Evolutionary conservation across 805 yeast genomes (phyloP), one percentile per base, ranked within the genome.

Genomic region (Saturnispora kantuleensis): DNA sequence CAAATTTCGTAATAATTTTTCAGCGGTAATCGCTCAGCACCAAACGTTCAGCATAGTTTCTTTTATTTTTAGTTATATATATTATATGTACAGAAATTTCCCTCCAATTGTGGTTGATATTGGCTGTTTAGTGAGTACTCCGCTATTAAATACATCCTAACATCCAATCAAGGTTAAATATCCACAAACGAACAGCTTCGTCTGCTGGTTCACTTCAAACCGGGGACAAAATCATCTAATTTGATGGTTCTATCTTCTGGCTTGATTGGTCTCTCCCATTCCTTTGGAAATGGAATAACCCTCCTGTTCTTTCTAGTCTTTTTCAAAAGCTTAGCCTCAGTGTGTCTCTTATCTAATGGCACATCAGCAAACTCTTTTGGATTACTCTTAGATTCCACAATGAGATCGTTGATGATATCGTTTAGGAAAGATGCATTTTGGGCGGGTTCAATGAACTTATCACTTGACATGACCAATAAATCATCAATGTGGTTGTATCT

Each of bases 371-470:
- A 84, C 45, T 82, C 84, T n/a, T 64, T 55, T 3, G 68, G 56
- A 38, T 72, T 57, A 42, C 77, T 82, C 56, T 78, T 83, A 7
- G 95, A 68, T 54, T 79, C 89, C 21, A 60, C 59, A 28, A 89
- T 56, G 41, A 93, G 67, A 45, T 70, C 71, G 52, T 74, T 73
- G 51, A 88, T 68, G 26, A 78, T 70, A 45, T 78, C 83, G 15
- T 81, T 79, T 50, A 86, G 65, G 60, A 71, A 79, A 51, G 83
- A 74, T 41, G 90, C 84, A 64, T 93, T 93, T 64, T 90, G 97
- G 1, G 94, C 76, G 35, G 95, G 81, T 55, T 86, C 85, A 7
- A 77, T 69, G 60, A 73, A 85, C 54, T 73, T 73, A 42, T 74
- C 79, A 31, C 77, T 65, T n/a, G 85, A 69, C 63, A 88, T 74